Conservation (phyloP, 108 stramenopile genomes). For the Pseudonitzschia pungens region DNA sequence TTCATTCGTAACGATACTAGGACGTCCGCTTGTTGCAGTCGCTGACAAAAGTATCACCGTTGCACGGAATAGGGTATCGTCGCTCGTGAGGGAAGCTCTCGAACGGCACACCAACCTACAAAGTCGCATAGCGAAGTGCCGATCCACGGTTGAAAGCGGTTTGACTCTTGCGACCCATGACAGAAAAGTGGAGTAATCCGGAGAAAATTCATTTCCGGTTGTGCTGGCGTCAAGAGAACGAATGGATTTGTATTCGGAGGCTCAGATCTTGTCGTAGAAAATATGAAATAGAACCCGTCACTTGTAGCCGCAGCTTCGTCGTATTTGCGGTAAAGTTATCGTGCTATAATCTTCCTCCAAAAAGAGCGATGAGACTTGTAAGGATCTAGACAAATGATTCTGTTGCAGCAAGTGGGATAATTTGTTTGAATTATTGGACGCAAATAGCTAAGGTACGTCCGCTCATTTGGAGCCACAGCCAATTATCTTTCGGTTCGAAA, state of each 20-base stretch:
- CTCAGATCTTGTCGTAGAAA: too few relatives aligned
- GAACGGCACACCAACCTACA: not conserved
- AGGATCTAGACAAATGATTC: too few relatives aligned
- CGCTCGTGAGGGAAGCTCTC: conserved; percentile 6
- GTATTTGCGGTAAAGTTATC: too few relatives aligned
- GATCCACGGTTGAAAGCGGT: not conserved
- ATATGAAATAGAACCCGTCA: too few relatives aligned
- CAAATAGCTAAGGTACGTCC: too few relatives aligned
- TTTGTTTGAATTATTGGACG: too few relatives aligned
- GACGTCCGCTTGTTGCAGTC: conserved; percentile 4
- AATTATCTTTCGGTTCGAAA: too few relatives aligned
- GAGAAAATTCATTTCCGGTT: not conserved
- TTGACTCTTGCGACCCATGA: conserved; percentile 3
- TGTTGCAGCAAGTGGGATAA: too few relatives aligned
- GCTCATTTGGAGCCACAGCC: too few relatives aligned
- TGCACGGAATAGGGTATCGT: conserved; percentile 4
- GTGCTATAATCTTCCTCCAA: too few relatives aligned
- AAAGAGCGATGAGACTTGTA: too few relatives aligned
- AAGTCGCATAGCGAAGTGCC: not conserved
- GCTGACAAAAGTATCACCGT: conserved; percentile 11
- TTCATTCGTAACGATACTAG: conserved; percentile 1
- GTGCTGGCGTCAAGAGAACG: not conserved
- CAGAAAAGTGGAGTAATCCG: not conserved
- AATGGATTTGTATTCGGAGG: not conserved
- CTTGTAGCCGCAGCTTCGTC: too few relatives aligned